Base-by-base conservation (phyloP, 257 asterid species). In the Solanum peruvianum region DNA sequence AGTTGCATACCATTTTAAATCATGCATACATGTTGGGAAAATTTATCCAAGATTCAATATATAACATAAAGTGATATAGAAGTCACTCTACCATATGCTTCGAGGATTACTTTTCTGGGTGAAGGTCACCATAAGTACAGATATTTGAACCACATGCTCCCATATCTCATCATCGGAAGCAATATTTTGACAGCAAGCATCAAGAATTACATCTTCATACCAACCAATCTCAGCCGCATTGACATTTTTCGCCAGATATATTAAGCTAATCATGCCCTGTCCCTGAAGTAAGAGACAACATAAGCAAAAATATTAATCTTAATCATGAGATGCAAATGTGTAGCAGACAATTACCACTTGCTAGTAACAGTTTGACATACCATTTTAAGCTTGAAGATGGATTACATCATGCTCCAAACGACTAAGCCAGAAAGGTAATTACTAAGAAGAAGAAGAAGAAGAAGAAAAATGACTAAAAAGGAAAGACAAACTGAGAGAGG, bases 181-280 rank as follows among this genome's bases (percentile, higher is more conserved):
- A 84, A 97, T 87, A 89, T 94, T 97, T 91, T 95, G 97, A 91
- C 96, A 92, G 91, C 98, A 95, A 70, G 99, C 97, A 91, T 95
- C 99, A 70, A 97, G 99, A 85, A 97, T 86, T 25, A 89, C 99
- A 88, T 95, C 98, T 60, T 93, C 94, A 91, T 90, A 95, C 89
- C 92, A 94, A 88, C 98, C 93, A 89, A 97, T 90, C 86, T 97
- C 97, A 76, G 94, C 90, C 85, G 95, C 93, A 83, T 90, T 93
- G 69, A 92, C 94, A 77, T 90, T 90, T 88, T 92, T 91, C 1
- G 94, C 98, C 44, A 97, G 93, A 90, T 93, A 92, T 86, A 92
- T 95, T 89, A 97, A 95, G 93, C 94, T 91, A 86, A 92, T 88
- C 99, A 97, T 97, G 90, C 98, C 98, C 88, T 95, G 99, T 87